phyloP scores from a whole-genome alignment of 179 eudicot species.

The Beta corolliflora region DNA sequence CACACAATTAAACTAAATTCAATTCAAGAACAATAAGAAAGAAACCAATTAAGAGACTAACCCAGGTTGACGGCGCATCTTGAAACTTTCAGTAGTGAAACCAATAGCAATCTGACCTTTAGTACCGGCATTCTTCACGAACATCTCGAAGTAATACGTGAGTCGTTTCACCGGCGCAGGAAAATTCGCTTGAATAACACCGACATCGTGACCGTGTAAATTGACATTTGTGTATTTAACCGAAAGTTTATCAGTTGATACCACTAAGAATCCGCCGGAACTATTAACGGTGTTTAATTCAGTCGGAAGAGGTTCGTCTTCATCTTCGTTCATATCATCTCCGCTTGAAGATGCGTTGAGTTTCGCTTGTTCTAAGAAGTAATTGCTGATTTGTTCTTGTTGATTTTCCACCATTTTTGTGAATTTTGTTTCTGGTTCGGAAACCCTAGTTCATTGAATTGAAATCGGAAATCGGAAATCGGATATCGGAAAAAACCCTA shows the following conservation, averaged over 20 bases:
- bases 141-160: slow-evolving; percentile 74
- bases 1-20: not conserved
- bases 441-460: slow-evolving; percentile 30
- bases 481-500: slow-evolving; percentile 24
- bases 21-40: not conserved
- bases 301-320: slow-evolving; percentile 52
- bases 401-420: slow-evolving; percentile 46
- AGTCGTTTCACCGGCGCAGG: slow-evolving; percentile 76
- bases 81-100: slow-evolving; percentile 68
- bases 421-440: not conserved
- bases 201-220: slow-evolving; percentile 88
- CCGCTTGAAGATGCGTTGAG: slow-evolving; percentile 37
- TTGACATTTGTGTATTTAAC: slow-evolving; percentile 62
- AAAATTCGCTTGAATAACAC: slow-evolving; percentile 72
- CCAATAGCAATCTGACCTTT: slow-evolving; percentile 88
- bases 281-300: slow-evolving; percentile 80
- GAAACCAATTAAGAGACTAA: slow-evolving; percentile 18
- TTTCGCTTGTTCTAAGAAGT: slow-evolving; percentile 57
- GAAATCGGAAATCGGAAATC: not conserved
- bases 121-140: slow-evolving; percentile 67
- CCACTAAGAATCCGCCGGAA: slow-evolving; percentile 72
- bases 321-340: slow-evolving; percentile 26
- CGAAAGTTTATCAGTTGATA: slow-evolving; percentile 74
- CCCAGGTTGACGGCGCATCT: slow-evolving; percentile 93
- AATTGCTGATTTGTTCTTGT: slow-evolving; percentile 51